These are phyloP conservation scores for Rutstroemia sp. DNA, from an alignment of 2,329 filamentous ascomycete genomes.

Conservation along the genomic window DNA sequence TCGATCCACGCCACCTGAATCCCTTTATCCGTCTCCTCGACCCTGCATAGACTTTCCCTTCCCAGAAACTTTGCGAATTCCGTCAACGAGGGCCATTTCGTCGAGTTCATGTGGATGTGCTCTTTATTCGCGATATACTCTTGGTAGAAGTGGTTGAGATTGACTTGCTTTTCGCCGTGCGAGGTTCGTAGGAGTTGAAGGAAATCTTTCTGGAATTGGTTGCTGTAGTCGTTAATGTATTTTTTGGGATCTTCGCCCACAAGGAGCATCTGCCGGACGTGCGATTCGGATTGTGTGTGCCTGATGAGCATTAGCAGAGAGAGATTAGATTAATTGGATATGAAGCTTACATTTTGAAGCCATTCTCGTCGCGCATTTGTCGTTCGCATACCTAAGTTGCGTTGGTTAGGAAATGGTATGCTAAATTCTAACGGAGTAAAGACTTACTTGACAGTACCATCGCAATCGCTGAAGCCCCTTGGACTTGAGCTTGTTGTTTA, in stretches of 20 bases:
- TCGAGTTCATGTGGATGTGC: conserved; percentile 91
- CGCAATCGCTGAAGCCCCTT: conserved; percentile 72
- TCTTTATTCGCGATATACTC: conserved; percentile 83
- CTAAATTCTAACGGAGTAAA: not conserved
- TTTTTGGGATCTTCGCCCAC: conserved; percentile 84
- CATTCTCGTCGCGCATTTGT: conserved; percentile 79
- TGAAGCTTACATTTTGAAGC: conserved; percentile 59
- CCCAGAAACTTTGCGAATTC: conserved; percentile 87
- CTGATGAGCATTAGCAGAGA: too few species aligned
- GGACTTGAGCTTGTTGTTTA: conserved; percentile 85
- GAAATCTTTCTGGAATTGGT: conserved; percentile 77
- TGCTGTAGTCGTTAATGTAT: conserved; percentile 73
- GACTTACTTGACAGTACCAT: conserved; percentile 72
- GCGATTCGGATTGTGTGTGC: conserved; percentile 81
- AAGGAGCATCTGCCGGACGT: conserved; percentile 82
- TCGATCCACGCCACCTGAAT: conserved; percentile 87
- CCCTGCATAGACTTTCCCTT: conserved; percentile 76
- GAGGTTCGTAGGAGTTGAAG: conserved; percentile 68
- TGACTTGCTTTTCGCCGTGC: conserved; percentile 84
- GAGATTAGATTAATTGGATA: too few species aligned
- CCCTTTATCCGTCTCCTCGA: conserved; percentile 85
- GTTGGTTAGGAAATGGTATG: conserved; percentile 7
- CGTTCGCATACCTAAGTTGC: conserved; percentile 61
- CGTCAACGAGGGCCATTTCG: conserved; percentile 78
- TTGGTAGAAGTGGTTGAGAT: conserved; percentile 92